A percentile compares a stretch with the other conserved stretches of the same genome.
Evolutionary conservation across 805 yeast genomes (phyloP).

Genomic region (Crinitomyces ghanaensis): DNA sequence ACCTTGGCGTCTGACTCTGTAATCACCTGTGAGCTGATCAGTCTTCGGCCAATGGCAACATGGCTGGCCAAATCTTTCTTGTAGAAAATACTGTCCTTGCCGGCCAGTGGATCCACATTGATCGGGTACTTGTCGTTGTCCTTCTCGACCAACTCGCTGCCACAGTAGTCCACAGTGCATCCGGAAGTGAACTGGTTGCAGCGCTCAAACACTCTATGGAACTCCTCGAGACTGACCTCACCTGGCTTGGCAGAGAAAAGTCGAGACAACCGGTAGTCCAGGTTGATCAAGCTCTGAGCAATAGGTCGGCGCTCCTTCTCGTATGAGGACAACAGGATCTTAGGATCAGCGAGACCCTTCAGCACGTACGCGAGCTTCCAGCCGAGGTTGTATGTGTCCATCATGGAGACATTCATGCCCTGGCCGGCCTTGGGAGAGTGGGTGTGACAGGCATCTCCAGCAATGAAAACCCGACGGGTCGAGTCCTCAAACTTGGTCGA

Average conservation of each 20-base stretch:
- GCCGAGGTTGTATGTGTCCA: conserved; percentile 24
- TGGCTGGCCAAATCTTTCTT: conserved; percentile 16
- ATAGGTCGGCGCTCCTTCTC: conserved; percentile 24
- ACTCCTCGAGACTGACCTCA: conserved; percentile 23
- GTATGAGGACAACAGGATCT: conserved; percentile 23
- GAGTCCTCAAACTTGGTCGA: conserved; percentile 16
- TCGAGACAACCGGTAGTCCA: conserved; percentile 24
- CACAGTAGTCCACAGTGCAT: conserved; percentile 21
- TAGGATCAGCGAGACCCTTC: conserved; percentile 20
- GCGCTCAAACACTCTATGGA: conserved; percentile 19
- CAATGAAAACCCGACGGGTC: conserved; percentile 23
- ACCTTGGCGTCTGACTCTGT: conserved; percentile 22
- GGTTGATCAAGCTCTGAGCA: conserved; percentile 25
- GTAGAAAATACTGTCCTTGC: conserved; percentile 1
- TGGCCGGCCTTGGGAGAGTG: conserved; percentile 29
- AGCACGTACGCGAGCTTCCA: conserved; percentile 27
- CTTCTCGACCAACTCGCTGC: conserved; percentile 14
- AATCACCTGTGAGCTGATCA: conserved; percentile 18
- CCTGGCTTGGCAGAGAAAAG: conserved; percentile 25
- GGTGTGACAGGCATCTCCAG: conserved; percentile 26
- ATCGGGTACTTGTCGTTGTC: conserved; percentile 1
- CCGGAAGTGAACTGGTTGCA: conserved; percentile 26
- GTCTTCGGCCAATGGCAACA: conserved; percentile 21
- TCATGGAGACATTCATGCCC: conserved; percentile 25
- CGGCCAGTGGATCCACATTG: neutral